Evolutionary conservation across 768 basidiomycete species (phyloP), one percentile per base, ranked within the genome.

Genomic region (Boletales sp.): DNA sequence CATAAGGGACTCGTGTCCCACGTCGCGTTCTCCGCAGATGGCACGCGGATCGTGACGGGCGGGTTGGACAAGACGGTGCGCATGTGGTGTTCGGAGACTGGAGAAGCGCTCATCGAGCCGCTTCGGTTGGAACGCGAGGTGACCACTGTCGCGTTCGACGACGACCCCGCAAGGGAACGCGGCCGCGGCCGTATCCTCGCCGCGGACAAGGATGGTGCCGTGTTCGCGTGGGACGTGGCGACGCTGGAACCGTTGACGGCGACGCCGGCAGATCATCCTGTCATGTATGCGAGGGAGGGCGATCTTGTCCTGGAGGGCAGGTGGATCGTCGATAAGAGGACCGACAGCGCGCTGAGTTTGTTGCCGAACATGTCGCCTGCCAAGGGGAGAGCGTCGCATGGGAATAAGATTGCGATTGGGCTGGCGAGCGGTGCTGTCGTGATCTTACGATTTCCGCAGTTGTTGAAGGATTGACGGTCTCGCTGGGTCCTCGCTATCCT

Each of bases 331-430:
- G 57, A 69, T 13, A 50, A 45, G 41, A 48, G 6, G 45, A 62
- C 59, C 8, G 1, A 48, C 15, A 51, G 47, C 0, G 40, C 19
- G 29, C 5, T 66, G 52, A 45, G 54, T 29, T 36, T 67, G 39
- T 45, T 66, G 46, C 65, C 65, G 1, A 66, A 66, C 13, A 66
- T 66, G 65, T 60, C 65, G 15, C 62, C 57, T 1, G 52, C 60
- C 27, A 66, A 32, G 15, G 59, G 51, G 24, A 48, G 58, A 36
- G 56, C 60, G 18, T 66, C 64, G 10, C 37, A 48, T 8, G 55
- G 53, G n/a, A 45, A 58, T 29, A 58, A 29, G 13, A 54, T 68
- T 35, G 65, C 52, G 36, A 57, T 66, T 31, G 65, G 65, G 17
- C 42, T 66, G 39, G 64, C 58, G 13, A 66, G 63, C 13, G 65